Conservation (phyloP, 208 protist species). For the Acanthamoeba royreba region DNA sequence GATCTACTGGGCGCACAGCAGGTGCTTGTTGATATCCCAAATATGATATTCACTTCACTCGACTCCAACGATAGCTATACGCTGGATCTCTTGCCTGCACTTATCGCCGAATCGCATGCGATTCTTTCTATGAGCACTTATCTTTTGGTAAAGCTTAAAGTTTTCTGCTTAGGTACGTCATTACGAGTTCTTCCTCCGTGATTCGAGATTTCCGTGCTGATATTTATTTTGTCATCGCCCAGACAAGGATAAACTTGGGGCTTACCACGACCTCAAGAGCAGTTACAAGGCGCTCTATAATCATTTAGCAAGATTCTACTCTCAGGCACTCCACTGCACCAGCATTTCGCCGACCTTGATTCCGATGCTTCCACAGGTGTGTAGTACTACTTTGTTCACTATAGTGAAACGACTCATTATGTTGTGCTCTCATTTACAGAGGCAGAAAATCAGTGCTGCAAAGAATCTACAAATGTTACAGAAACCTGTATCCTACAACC, state of each 20-base stretch:
- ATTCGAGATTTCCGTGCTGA: too few species aligned
- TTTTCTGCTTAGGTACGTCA: not conserved
- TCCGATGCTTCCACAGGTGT: not conserved
- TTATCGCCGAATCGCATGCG: not conserved
- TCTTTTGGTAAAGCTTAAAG: conserved; percentile 39
- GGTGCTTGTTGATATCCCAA: conserved; percentile 10
- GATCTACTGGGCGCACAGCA: conserved; percentile 13
- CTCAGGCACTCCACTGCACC: not conserved
- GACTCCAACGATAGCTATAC: not conserved
- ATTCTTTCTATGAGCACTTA: conserved; percentile 47
- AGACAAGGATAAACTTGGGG: not conserved
- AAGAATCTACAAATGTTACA: not conserved
- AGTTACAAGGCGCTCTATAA: conserved; percentile 20
- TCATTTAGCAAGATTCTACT: not conserved
- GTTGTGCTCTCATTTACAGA: too few species aligned
- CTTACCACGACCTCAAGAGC: not conserved
- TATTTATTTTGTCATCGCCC: too few species aligned
- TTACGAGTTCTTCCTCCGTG: not conserved
- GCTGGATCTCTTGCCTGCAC: not conserved
- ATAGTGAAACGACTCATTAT: too few species aligned
- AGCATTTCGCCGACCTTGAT: not conserved
- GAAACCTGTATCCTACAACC: conserved; percentile 1
- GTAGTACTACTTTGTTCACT: too few species aligned
- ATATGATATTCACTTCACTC: conserved; percentile 2
- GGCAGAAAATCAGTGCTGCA: not conserved